These are phyloP conservation scores for Globisporangium camurandrum DNA, from an alignment of 352 stramenopile species.

Conservation along the genomic window DNA sequence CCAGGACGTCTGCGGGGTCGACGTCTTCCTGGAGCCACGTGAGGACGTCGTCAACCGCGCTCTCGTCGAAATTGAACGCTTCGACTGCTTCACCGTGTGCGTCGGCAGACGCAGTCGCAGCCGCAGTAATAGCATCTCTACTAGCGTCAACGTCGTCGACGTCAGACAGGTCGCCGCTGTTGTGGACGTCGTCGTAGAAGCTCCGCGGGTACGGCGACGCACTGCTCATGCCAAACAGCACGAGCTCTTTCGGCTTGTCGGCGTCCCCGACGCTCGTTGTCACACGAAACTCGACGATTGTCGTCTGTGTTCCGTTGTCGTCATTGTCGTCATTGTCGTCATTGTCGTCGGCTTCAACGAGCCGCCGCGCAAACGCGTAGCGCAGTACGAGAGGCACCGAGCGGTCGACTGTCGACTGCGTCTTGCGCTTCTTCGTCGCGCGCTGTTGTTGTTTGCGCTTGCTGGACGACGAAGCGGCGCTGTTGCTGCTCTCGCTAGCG, in stretches of 20 bases:
- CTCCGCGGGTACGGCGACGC: slow-evolving; percentile 52
- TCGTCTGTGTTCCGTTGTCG: slow-evolving; percentile 20
- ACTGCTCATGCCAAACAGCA: slow-evolving; percentile 53
- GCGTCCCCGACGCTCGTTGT: slow-evolving; percentile 30
- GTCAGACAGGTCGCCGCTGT: slow-evolving; percentile 25
- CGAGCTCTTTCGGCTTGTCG: slow-evolving; percentile 30
- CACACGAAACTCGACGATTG: slow-evolving; percentile 39
- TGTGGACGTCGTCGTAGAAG: slow-evolving; percentile 62
- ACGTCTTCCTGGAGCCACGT: slow-evolving; percentile 44
- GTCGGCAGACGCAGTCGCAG: slow-evolving; percentile 5
- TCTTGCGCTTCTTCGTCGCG: slow-evolving; percentile 30
- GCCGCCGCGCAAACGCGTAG: slow-evolving; percentile 43
- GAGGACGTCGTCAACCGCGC: slow-evolving; percentile 34
- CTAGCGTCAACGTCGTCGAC: slow-evolving; percentile 10
- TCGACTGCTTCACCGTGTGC: slow-evolving; percentile 47
- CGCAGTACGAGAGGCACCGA: slow-evolving; percentile 27
- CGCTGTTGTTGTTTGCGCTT: not conserved
- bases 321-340: too few species aligned
- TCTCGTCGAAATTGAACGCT: slow-evolving; percentile 51
- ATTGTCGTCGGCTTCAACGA: too few species aligned
- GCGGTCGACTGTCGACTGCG: slow-evolving; percentile 15
- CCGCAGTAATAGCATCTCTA: not conserved
- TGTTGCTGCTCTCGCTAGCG: slow-evolving; percentile 4
- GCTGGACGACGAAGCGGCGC: too few species aligned
- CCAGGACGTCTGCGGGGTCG: slow-evolving; percentile 47